A percentile compares a stretch with the other conserved stretches of the same genome.
phyloP scores from a whole-genome alignment of 176 grass and related monocot species.

The Phyllostachys edulis region DNA sequence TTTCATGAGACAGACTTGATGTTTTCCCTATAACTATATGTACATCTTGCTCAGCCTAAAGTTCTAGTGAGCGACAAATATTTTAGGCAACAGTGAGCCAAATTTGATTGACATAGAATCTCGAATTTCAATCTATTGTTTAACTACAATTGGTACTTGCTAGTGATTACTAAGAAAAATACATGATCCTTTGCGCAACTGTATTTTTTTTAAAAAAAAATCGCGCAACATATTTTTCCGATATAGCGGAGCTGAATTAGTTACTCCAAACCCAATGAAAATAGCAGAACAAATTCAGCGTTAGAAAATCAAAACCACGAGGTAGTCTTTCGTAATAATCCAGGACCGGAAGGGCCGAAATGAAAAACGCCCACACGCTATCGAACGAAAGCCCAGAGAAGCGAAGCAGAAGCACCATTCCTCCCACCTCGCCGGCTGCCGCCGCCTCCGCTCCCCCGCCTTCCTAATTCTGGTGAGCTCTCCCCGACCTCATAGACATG shows the following conservation, averaged over 20 bases:
- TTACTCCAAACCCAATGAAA: neutral
- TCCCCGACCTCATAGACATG: neutral
- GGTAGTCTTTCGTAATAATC: neutral
- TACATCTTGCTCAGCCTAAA: neutral
- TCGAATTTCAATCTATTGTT: neutral
- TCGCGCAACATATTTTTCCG: neutral
- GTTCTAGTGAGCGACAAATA: neutral
- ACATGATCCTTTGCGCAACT: neutral
- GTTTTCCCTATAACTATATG: neutral
- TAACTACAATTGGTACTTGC: neutral
- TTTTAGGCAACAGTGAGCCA: neutral
- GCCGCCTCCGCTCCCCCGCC: constrained; percentile 4
- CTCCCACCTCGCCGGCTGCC: constrained; percentile 32
- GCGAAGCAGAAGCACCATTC: constrained; percentile 26
- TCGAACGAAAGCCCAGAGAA: neutral
- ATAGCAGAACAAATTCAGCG: neutral
- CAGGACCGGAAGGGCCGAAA: neutral
- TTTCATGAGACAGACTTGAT: neutral
- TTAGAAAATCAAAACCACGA: neutral
- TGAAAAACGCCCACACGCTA: constrained; percentile 19
- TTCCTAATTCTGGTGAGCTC: neutral
- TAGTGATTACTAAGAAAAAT: neutral
- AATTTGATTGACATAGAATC: neutral
- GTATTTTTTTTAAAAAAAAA: neutral
- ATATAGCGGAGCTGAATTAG: neutral